Evolutionary conservation across 805 yeast genomes (phyloP).

Genomic region (Candida alai): DNA sequence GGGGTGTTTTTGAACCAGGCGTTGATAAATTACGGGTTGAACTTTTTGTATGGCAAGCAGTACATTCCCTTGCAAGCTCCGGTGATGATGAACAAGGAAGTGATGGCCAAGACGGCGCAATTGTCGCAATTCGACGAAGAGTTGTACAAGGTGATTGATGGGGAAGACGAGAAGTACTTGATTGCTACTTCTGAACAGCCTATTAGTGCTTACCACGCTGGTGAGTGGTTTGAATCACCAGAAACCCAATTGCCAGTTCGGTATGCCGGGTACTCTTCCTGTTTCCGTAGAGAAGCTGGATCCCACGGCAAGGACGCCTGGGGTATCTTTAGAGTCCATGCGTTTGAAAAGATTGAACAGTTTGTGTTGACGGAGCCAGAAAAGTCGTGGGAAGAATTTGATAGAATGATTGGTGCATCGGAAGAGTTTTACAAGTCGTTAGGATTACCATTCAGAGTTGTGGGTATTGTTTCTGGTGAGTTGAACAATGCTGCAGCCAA

Average conservation of each 20-base stretch:
- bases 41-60: slow-evolving; percentile 71
- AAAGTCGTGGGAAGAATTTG: slow-evolving; percentile 96
- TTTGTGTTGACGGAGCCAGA: slow-evolving; percentile 95
- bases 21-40: slow-evolving; percentile 90
- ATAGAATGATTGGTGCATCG: slow-evolving; percentile 84
- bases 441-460: slow-evolving; percentile 93
- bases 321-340: slow-evolving; percentile 99
- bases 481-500: slow-evolving; percentile 98
- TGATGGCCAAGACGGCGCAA: slow-evolving; percentile 99
- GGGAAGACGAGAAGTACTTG: slow-evolving; percentile 95
- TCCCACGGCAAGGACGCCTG: slow-evolving; percentile 99
- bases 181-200: slow-evolving; percentile 99
- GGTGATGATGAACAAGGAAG: slow-evolving; percentile 99
- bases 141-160: slow-evolving; percentile 93
- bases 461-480: slow-evolving; percentile 97
- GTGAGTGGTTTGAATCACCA: slow-evolving; percentile 98
- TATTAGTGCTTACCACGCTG: slow-evolving; percentile 93
- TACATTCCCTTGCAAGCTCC: slow-evolving; percentile 96
- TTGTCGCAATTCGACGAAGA: slow-evolving; percentile 97
- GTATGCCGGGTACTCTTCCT: slow-evolving; percentile 96
- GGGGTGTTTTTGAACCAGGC: slow-evolving; percentile 99
- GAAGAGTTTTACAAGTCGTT: slow-evolving; percentile 92
- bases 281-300: slow-evolving; percentile 99
- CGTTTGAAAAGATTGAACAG: slow-evolving; percentile 97
- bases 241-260: slow-evolving; percentile 93